Base-by-base conservation (phyloP, 768 basidiomycete genomes). In the Pleurotus giganteus region DNA sequence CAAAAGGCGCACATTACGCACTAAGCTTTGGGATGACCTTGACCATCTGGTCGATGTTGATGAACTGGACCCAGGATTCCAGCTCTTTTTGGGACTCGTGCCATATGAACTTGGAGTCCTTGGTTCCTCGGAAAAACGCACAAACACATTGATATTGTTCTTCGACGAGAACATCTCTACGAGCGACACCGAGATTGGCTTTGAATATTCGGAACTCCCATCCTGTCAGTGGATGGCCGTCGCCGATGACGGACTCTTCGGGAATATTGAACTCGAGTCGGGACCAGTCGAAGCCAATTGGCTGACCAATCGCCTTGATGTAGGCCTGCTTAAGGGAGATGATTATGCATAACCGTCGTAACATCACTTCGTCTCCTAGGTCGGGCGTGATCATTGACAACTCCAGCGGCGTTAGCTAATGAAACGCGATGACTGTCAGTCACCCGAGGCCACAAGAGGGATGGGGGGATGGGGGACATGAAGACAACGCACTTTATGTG, bases 161-260 rank as follows among this genome's bases (percentile, higher is more conserved):
- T 58, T 84, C 78, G 37, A 82, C 73, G 37, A 88, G 71, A 24
- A 76, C 61, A 12, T 79, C 79, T 29, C 74, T 69, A 6, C 85
- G 77, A 11, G 82, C 81, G 2, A 91, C 85, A 13, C 86, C 88
- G 13, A 92, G 78, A 52, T 82, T 81, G 12, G 87, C 82, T 54
- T 79, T 80, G 79, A 88, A 94, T 37, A 93, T 73, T 6, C 91
- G 81, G 69, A 94, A 92, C 66, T 94, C 91, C 91, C 91, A 94
- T 0, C 91, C 91, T 17, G 77, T 74, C 0, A 93, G 74, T 1
- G 82, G 79, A 41, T 82, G 79, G 4, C 83, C 82, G 66, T 93
- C 91, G 1, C 86, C 87, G 1, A 71, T 76, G 5, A 85, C 88
- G 2, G 69, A 76, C 58, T 81, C 73, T 32, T 78, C 78, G 11